Base-by-base conservation (phyloP, 306 rosid genomes). In the Lablab purpureus region DNA sequence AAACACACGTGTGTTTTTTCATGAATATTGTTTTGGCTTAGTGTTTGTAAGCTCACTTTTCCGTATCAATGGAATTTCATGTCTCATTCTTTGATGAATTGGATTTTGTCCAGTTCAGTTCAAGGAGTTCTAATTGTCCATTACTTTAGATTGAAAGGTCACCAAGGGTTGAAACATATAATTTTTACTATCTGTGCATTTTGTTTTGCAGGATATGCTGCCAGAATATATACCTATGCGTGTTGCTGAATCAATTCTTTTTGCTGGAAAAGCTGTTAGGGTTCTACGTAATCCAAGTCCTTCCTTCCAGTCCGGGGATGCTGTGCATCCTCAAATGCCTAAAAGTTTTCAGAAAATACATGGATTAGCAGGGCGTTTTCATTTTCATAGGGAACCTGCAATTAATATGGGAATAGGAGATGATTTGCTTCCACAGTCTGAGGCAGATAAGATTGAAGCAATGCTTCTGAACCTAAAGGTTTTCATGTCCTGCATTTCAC, bases 201-300 rank as follows among this genome's bases (percentile, higher is more conserved):
- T 36, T 64, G 59, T 77, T 78, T 84, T 78, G 79, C 84, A 91
- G 99, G 98, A 93, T 88, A 95, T 95, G 99, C 92, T 91, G 37
- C 99, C 99, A 5, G 96, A 95, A 45, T 88, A 93, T 84, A 88
- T 93, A 45, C 96, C 96, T 40, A 95, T 91, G 93, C 88, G 89
- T 59, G 94, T 91, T 59, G 97, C 98, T 23, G 99, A 95, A 80
- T 93, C 98, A 71, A 79, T 93, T 86, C 89, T 95, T 58, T 96
- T 96, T 88, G 92, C 99, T 62, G 99, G 99, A 45, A 96, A 96
- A 83, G 99, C 99, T 54, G 87, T 91, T 71, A 85, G 97, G 89
- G 89, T 96, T 84, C 93, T 96, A 74, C 91, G 91, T 85, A 96
- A 90, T 81, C 97, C 97, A 79, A 93, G 93, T 81, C 89, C 90